Conservation (phyloP, 2,329 filamentous ascomycete genomes). For the Xylaria sp. region DNA sequence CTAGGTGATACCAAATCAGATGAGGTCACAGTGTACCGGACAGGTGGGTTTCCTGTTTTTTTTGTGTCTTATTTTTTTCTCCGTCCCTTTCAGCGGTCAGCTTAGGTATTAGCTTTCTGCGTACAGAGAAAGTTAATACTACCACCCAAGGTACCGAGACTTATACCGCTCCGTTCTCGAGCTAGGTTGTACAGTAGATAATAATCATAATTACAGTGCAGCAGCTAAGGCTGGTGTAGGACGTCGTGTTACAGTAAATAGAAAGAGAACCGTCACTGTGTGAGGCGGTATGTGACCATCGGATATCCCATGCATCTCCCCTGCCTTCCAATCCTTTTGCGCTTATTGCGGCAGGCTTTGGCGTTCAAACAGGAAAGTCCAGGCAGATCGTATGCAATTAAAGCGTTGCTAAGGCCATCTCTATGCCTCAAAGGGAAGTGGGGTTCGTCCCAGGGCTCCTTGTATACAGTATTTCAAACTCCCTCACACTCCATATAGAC, state of each 20-base stretch:
- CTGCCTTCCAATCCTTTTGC: neutral
- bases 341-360: constrained; percentile 30
- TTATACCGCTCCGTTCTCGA: neutral
- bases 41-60: constrained; percentile 25
- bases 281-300: constrained; percentile 21
- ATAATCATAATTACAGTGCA: neutral
- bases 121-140: constrained; percentile 1
- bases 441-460: constrained; percentile 21
- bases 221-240: neutral
- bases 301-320: constrained; percentile 5
- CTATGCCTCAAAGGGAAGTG: constrained; percentile 13
- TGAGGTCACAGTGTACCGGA: constrained; percentile 29
- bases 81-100: constrained; percentile 27
- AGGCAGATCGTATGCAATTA: constrained; percentile 17
- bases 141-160: neutral
- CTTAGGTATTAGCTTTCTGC: constrained; percentile 10
- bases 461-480: constrained; percentile 1
- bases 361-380: constrained; percentile 3
- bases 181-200: neutral
- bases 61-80: neutral
- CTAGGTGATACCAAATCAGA: constrained; percentile 16
- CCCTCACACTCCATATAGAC: no score
- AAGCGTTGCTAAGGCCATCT: constrained; percentile 3
- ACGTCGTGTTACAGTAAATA: neutral
- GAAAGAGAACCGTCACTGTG: neutral